Conservation (phyloP, 495 filamentous ascomycete genomes). For the Neurospora sp. region DNA sequence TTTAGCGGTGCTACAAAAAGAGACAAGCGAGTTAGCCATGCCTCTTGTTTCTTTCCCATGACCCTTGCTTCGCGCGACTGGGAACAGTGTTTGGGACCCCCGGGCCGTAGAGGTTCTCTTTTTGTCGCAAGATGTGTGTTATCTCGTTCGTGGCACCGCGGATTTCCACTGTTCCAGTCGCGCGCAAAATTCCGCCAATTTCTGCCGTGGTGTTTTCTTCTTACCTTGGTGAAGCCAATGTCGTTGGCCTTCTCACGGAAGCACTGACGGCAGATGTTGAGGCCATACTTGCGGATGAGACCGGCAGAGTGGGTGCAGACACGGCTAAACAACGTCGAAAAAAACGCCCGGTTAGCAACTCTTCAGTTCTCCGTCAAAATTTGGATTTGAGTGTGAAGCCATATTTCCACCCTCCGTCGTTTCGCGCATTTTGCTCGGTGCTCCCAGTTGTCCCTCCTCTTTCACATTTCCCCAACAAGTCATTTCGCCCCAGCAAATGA, state of each 20-base stretch:
- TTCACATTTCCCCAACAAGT: background rate
- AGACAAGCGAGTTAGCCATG: constrained; percentile 1
- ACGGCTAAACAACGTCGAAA: constrained; percentile 48
- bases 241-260: constrained; percentile 94
- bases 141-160: background rate
- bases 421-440: background rate
- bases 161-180: background rate
- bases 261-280: constrained; percentile 99
- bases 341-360: constrained; percentile 13
- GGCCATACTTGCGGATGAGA: constrained; percentile 97
- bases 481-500: background rate
- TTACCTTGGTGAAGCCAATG: constrained; percentile 97
- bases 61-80: background rate
- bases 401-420: background rate
- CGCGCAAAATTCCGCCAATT: background rate
- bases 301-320: constrained; percentile 91
- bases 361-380: constrained; percentile 10
- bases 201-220: constrained; percentile 5
- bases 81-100: background rate
- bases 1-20: constrained; percentile 24
- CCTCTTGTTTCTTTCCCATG: background rate
- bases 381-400: background rate
- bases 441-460: background rate
- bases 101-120: background rate
- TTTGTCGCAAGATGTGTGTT: background rate